Evolutionary conservation across 2,329 filamentous ascomycete species (phyloP), one percentile per base, ranked within the genome.

Genomic region (Alternaria sp.): DNA sequence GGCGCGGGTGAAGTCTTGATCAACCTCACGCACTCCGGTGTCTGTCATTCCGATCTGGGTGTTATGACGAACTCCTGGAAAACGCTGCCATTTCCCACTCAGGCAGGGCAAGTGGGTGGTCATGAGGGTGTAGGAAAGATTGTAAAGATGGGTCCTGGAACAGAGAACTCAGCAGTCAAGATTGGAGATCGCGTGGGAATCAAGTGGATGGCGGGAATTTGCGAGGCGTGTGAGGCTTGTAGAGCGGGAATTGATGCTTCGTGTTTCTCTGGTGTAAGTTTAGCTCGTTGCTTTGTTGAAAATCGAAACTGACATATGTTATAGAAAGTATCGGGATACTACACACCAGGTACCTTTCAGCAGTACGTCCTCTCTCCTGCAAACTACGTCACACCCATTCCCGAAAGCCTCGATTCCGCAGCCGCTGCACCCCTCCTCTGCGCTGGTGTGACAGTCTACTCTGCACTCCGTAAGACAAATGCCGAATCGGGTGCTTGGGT

Each of bases 291-390:
- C 40, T 11, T 14, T 43, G 20, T 43, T 43, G 12, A 18, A 25
- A 14, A 12, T 3, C 0, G 4, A 36, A 38, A 57, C 48, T 57
- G 5, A 57, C 28, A 11, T 10, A 9, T 22, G 11, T 2, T 2
- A 43, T 28, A 79, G 74, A 79, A 80, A 78, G 69, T 91, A 50
- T 88, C 85, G 0, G 89, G 89, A 5, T 91, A 90, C 78, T 90
- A 87, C 74, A 87, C 85, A 0, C 89, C 89, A 0, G 89, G 89
- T 38, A 92, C 89, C n/a, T 92, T 91, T 74, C 89, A 91, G 73
- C 88, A 91, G 78, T 92, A 91, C 70, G 85, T 85, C 18, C 73
- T 90, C 16, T 85, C 84, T 0, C 87, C 87, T 10, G 89, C 89
- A 3, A 85, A 85, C 77, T 91, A 92, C 74, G 89, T 91, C 2